phyloP scores from a whole-genome alignment of 805 yeast species.

The Saccharomycopsis capsularis region DNA sequence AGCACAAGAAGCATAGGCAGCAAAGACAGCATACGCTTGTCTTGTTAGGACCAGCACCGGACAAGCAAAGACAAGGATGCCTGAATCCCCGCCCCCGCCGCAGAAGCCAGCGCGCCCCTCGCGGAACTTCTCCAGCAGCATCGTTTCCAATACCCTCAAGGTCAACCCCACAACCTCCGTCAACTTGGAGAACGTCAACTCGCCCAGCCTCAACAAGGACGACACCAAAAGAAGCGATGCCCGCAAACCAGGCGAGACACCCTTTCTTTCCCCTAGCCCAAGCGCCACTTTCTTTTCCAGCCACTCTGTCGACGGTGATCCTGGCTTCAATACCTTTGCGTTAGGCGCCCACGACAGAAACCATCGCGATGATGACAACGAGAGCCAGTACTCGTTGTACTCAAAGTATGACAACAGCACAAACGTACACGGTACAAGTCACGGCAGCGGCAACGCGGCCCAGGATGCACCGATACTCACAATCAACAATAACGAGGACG shows the following conservation, averaged over 20 bases:
- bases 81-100: neutral
- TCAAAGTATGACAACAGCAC: constrained; percentile 1
- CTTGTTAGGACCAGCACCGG: too few species aligned
- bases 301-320: constrained; percentile 2
- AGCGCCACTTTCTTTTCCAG: neutral
- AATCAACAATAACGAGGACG: constrained; percentile 11
- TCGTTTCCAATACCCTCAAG: neutral
- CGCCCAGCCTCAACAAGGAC: constrained; percentile 5
- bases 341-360: too few species aligned
- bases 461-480: constrained; percentile 5
- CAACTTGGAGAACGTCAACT: constrained; percentile 16
- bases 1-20: too few species aligned
- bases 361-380: too few species aligned
- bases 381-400: neutral
- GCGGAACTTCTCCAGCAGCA: neutral
- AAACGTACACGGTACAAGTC: too few species aligned
- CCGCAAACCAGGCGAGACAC: neutral
- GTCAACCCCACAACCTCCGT: constrained; percentile 16
- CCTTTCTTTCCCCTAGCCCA: neutral
- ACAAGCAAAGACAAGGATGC: too few species aligned
- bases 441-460: too few species aligned
- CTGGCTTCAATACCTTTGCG: constrained; percentile 2
- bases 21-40: too few species aligned
- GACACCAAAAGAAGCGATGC: too few species aligned
- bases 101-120: neutral